Conservation (phyloP, 768 basidiomycete species). For the Kwoniella dendrophila region DNA sequence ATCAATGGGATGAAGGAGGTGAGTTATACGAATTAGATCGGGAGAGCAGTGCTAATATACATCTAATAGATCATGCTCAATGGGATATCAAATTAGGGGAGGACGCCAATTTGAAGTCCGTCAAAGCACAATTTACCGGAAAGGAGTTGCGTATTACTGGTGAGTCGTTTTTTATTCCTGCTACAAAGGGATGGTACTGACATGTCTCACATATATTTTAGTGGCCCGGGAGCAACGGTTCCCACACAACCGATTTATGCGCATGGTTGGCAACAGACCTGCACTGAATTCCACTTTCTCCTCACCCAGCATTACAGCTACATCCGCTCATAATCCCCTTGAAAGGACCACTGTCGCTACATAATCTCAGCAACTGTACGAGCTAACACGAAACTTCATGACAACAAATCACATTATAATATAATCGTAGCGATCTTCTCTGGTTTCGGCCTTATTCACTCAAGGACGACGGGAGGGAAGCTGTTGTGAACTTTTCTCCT, state of each 20-base stretch:
- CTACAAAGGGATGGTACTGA: neutral
- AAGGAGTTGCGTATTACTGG: conserved; percentile 38
- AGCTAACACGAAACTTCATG: neutral
- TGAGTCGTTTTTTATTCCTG: conserved; percentile 3
- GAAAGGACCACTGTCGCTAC: conserved; percentile 13
- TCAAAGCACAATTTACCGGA: conserved; percentile 41
- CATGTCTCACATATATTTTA: neutral
- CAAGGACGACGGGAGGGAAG: no score
- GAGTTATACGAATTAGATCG: conserved; percentile 1
- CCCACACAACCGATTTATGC: neutral
- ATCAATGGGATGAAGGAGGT: conserved; percentile 49
- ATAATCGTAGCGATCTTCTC: neutral
- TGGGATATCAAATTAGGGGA: conserved; percentile 50
- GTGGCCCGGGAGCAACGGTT: conserved; percentile 23
- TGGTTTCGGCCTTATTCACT: no score
- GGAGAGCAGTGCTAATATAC: neutral
- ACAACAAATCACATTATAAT: conserved; percentile 14
- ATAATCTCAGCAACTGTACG: neutral
- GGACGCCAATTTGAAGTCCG: conserved; percentile 38
- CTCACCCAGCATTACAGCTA: conserved; percentile 18
- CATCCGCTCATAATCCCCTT: conserved; percentile 17
- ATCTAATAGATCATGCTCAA: conserved; percentile 41
- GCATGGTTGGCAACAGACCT: conserved; percentile 6
- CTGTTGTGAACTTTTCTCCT: no score
- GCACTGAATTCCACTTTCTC: neutral